Percentiles rank a stretch among this genome's conserved stretches.
These are phyloP conservation scores for Mortierella sp. DNA, from an alignment of 371 early-diverging fungal genomes.

Conservation along the genomic window DNA sequence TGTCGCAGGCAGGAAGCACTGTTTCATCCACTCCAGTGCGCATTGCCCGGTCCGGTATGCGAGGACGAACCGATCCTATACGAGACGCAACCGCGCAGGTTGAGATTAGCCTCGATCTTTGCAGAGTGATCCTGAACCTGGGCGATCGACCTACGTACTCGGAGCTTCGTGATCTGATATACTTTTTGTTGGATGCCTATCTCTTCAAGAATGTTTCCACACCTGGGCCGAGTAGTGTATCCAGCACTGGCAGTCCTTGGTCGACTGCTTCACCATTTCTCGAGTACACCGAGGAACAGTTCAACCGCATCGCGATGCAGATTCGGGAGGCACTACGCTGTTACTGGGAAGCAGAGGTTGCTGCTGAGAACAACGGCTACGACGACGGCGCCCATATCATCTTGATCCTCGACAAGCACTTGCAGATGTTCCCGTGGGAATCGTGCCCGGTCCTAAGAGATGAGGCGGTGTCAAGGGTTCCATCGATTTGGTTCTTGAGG, in stretches of 20 bases:
- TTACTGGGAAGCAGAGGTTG: slow-evolving; percentile 57
- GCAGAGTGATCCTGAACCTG: slow-evolving; percentile 68
- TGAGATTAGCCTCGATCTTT: slow-evolving; percentile 67
- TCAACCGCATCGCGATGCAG: slow-evolving; percentile 26
- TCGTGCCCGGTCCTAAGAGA: slow-evolving; percentile 78
- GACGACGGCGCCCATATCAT: slow-evolving; percentile 71
- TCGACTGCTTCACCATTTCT: slow-evolving; percentile 2
- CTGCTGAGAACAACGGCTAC: slow-evolving; percentile 53
- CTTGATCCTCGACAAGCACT: slow-evolving; percentile 84
- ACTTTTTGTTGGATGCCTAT: slow-evolving; percentile 77
- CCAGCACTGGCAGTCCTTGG: background rate
- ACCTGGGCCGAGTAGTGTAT: background rate
- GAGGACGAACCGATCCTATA: slow-evolving; percentile 5
- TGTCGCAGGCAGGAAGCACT: slow-evolving; percentile 31
- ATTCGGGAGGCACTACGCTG: slow-evolving; percentile 36
- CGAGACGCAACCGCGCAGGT: slow-evolving; percentile 20
- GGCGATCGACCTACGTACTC: slow-evolving; percentile 62
- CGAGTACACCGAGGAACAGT: slow-evolving; percentile 41
- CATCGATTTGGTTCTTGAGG: slow-evolving; percentile 80
- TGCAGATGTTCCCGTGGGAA: slow-evolving; percentile 91
- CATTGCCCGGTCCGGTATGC: background rate
- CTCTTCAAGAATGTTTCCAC: slow-evolving; percentile 64
- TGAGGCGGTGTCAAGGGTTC: slow-evolving; percentile 84
- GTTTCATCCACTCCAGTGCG: slow-evolving; percentile 10
- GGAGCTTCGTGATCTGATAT: slow-evolving; percentile 79